A percentile compares a stretch with the other conserved stretches of the same genome.
These are phyloP conservation scores for Trametes elegans DNA, from an alignment of 768 basidiomycete genomes.

Conservation along the genomic window DNA sequence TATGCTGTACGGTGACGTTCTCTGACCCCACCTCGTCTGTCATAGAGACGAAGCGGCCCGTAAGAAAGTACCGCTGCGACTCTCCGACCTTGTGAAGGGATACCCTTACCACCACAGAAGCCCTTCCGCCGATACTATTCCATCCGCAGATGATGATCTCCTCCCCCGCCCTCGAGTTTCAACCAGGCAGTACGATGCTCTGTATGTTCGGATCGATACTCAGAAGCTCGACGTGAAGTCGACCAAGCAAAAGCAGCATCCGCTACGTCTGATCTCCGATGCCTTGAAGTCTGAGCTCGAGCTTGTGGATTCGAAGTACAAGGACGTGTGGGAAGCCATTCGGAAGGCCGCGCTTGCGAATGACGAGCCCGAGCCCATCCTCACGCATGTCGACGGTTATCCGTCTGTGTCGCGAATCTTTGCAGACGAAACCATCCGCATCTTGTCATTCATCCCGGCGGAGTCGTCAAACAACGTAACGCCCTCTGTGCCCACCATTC, in stretches of 20 bases:
- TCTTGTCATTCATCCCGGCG: constrained; percentile 49
- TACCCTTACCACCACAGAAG: constrained; percentile 55
- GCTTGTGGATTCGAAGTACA: constrained; percentile 34
- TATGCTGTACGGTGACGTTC: not conserved
- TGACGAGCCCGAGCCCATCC: constrained; percentile 17
- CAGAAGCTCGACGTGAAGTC: constrained; percentile 38
- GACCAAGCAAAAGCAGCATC: constrained; percentile 44
- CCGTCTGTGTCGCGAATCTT: constrained; percentile 52
- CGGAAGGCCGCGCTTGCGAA: constrained; percentile 36
- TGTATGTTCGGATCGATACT: constrained; percentile 65
- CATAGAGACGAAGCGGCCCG: constrained; percentile 55
- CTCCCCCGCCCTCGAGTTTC: constrained; percentile 67
- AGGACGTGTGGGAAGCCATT: constrained; percentile 54
- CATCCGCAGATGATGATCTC: constrained; percentile 39
- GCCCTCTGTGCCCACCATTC: constrained; percentile 29
- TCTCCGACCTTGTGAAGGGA: constrained; percentile 64
- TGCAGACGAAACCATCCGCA: constrained; percentile 62
- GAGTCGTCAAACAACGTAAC: constrained; percentile 32
- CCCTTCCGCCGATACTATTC: constrained; percentile 27
- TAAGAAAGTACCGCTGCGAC: constrained; percentile 63
- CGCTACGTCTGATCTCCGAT: constrained; percentile 58
- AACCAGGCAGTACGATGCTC: constrained; percentile 59
- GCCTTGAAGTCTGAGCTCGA: constrained; percentile 49
- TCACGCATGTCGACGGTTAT: constrained; percentile 33
- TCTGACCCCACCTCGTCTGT: not conserved